Percentiles rank a stretch among this genome's conserved stretches.
phyloP scores from a whole-genome alignment of 129 eudicot species.

The Pulicaria dysenterica region DNA sequence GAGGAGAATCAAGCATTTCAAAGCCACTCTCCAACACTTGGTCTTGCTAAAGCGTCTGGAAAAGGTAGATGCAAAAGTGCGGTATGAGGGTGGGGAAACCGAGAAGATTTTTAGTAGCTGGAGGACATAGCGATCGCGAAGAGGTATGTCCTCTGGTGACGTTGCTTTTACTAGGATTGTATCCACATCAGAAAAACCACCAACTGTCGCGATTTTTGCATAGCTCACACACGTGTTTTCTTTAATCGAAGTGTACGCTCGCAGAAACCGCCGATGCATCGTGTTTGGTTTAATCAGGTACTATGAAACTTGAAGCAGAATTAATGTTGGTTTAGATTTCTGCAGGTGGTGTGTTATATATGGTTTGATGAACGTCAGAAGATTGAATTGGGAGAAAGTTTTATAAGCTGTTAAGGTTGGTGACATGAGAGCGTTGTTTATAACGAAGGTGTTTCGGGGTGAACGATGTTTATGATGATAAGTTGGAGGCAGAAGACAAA shows the following conservation, averaged over 20 bases:
- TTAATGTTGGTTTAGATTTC: background rate
- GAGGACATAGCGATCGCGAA: conserved; percentile 58
- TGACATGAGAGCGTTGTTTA: conserved; percentile 31
- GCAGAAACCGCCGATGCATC: conserved; percentile 60
- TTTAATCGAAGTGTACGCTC: conserved; percentile 49
- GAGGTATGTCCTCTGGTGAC: conserved; percentile 66
- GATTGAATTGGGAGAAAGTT: conserved; percentile 16
- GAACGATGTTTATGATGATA: conserved; percentile 33
- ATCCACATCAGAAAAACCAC: conserved; percentile 71
- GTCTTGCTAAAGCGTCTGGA: conserved; percentile 55
- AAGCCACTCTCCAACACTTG: conserved; percentile 65
- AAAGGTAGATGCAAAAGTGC: conserved; percentile 48
- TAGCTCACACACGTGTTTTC: conserved; percentile 60
- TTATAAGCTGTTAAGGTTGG: conserved; percentile 25
- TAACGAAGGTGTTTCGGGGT: conserved; percentile 1
- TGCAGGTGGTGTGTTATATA: conserved; percentile 7
- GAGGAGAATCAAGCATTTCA: conserved; percentile 69
- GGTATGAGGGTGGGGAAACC: conserved; percentile 52
- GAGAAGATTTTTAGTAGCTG: conserved; percentile 57
- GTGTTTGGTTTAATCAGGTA: background rate
- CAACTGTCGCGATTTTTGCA: conserved; percentile 64
- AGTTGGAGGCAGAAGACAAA: conserved; percentile 15
- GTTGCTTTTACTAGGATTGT: conserved; percentile 65
- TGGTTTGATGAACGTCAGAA: conserved; percentile 19
- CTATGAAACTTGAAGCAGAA: background rate